Conservation (phyloP, 176 grass and related monocot genomes). For the Pontederia crassipes region DNA sequence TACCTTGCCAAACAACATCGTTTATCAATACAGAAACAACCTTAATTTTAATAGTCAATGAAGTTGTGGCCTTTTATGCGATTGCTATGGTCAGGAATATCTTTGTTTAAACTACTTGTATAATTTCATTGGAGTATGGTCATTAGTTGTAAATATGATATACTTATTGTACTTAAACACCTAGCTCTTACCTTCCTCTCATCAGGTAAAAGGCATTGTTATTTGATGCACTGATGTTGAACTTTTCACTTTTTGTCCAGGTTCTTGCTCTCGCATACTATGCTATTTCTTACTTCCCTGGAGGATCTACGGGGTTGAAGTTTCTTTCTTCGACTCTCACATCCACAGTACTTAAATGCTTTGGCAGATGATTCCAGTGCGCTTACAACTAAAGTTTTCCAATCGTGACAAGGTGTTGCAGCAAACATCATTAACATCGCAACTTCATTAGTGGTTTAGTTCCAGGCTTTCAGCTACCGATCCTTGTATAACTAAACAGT, state of each 20-base stretch:
- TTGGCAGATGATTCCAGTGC: conserved; percentile 51
- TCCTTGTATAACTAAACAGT: too few relatives aligned
- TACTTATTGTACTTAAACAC: too few relatives aligned
- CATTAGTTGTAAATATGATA: neutral
- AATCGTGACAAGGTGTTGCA: too few relatives aligned
- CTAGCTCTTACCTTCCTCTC: neutral
- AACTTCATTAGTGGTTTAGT: too few relatives aligned
- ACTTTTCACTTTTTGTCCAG: conserved; percentile 32
- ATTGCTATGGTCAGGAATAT: too few relatives aligned
- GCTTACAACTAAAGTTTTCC: neutral
- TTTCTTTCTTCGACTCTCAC: conserved; percentile 69
- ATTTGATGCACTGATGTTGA: neutral
- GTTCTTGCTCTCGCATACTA: conserved; percentile 86
- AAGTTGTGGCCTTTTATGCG: too few relatives aligned
- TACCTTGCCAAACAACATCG: too few relatives aligned
- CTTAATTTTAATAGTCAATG: too few relatives aligned
- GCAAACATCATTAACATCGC: too few relatives aligned
- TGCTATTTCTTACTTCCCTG: conserved; percentile 96
- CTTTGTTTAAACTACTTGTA: too few relatives aligned
- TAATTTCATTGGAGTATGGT: neutral
- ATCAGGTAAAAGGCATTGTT: neutral
- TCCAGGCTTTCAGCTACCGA: too few relatives aligned
- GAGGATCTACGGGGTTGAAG: conserved; percentile 90
- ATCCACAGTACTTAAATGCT: conserved; percentile 63
- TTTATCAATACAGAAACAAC: too few relatives aligned